phyloP scores from a whole-genome alignment of 148 eudicot genomes.

The Cornus kousa region DNA sequence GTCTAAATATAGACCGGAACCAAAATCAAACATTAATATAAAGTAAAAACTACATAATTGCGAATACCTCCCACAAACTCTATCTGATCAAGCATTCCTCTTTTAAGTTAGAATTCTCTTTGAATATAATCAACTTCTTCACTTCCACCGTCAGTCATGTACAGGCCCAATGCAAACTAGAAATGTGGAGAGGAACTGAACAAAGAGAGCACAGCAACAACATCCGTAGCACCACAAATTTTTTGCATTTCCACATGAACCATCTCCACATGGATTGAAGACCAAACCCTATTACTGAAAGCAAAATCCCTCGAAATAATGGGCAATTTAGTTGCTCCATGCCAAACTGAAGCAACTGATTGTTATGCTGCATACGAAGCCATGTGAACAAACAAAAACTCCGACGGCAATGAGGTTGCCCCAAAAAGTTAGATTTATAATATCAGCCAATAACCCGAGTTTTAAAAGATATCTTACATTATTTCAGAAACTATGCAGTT shows the following conservation, averaged over 20 bases:
- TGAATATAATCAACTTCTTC: not conserved
- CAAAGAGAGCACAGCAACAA: not conserved
- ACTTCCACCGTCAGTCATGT: not conserved
- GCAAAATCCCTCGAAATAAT: not conserved
- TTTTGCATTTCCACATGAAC: not conserved
- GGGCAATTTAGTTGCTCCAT: constrained; percentile 30
- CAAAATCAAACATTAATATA: not conserved
- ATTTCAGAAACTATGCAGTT: constrained; percentile 73
- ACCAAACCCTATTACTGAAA: not conserved
- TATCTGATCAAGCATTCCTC: not conserved
- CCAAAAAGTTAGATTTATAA: not conserved
- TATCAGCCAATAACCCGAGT: not conserved
- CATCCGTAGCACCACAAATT: not conserved
- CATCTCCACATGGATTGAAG: not conserved
- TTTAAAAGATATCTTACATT: not conserved
- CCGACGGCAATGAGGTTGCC: not conserved
- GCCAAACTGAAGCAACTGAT: constrained; percentile 14
- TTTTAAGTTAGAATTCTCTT: not conserved
- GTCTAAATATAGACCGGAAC: not conserved
- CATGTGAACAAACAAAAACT: constrained; percentile 38
- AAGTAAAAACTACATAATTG: not conserved
- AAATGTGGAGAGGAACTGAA: not conserved
- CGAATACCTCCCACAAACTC: not conserved
- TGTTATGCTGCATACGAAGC: constrained; percentile 18
- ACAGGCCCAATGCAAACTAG: not conserved